Conservation (phyloP, 164 flowering plant genomes). For the Warburgia ugandensis region DNA sequence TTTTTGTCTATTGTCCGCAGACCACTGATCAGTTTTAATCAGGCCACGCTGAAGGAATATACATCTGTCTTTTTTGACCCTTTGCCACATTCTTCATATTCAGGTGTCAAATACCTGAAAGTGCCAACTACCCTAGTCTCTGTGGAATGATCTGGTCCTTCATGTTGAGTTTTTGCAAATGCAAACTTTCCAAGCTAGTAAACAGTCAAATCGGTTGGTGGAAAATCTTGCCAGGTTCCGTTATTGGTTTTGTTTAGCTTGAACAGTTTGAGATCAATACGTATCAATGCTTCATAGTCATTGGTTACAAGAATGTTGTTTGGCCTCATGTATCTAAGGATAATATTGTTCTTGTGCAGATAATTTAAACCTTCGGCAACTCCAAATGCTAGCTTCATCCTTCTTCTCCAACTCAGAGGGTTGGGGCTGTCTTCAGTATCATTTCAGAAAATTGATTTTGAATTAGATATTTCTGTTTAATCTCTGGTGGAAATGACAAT, state of each 20-base stretch:
- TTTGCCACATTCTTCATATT: slow-evolving; percentile 65
- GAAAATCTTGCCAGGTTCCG: not conserved
- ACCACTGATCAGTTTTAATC: slow-evolving; percentile 61
- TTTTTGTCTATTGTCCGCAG: slow-evolving; percentile 35
- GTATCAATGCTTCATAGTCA: slow-evolving; percentile 54
- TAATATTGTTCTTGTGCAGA: slow-evolving; percentile 50
- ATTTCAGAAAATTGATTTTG: slow-evolving; percentile 6
- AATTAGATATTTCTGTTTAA: no score
- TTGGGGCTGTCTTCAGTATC: slow-evolving; percentile 28
- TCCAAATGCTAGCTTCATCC: slow-evolving; percentile 56
- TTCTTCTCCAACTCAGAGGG: slow-evolving; percentile 44
- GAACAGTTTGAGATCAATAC: slow-evolving; percentile 19
- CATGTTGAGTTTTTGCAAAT: slow-evolving; percentile 49
- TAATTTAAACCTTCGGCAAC: slow-evolving; percentile 52
- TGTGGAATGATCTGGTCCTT: slow-evolving; percentile 28
- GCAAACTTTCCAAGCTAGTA: slow-evolving; percentile 71
- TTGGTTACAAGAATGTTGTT: slow-evolving; percentile 66
- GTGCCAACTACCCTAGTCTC: slow-evolving; percentile 59
- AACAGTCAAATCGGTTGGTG: not conserved
- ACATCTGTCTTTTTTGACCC: slow-evolving; percentile 64
- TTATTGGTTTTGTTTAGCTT: not conserved
- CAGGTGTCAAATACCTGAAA: slow-evolving; percentile 68
- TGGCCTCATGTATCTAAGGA: slow-evolving; percentile 69
- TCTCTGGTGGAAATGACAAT: no score
- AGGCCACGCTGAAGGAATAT: slow-evolving; percentile 62